Base-by-base conservation (phyloP, 768 basidiomycete genomes). In the Lactarius quietus region DNA sequence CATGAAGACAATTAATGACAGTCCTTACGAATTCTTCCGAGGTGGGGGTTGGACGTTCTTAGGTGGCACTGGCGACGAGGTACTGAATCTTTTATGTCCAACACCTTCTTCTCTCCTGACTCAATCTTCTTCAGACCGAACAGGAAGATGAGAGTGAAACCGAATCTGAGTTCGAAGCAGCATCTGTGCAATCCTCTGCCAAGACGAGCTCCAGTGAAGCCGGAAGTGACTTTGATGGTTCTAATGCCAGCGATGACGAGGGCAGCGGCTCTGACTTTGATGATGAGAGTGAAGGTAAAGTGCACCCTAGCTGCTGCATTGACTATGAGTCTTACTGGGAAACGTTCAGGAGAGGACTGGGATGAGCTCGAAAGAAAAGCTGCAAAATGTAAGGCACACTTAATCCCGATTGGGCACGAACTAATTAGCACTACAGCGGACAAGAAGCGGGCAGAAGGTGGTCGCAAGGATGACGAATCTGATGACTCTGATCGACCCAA, bases 1-100 rank as follows among this genome's bases (percentile, higher is more conserved):
- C 75, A 98, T 99, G 94, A 98, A 98, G 77, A 95, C 93, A 43
- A 88, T 98, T 77, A 97, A 97, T 68, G 96, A 98, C 69, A 93
- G 89, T 68, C 95, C 97, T 0, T 87, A 90, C 70, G 93, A 91
- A 33, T 99, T 98, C 80, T 99, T 95, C 86, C 89, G 89, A 67
- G 86, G 89, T 57, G 95, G 94, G n/a, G 97, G 97, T 39, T 98
- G 96, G 96, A 80, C 78, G 63, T 98, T 95, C 87, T 83, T 98
- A 66, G 86, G 88, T 17, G 88, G 88, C 12, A 77, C 74, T 12
- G 84, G 82, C 64, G 89, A 83, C 35, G 85, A 81, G 17, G 91
- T 89, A 68, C 83, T 77, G 35, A 14, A 29, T 59, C 23, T 5
- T 39, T 54, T 35, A 38, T 63, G 33, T 3, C 35, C 14, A 38